Conservation (phyloP, 495 filamentous ascomycete species). For the Podospora fimiseda region DNA sequence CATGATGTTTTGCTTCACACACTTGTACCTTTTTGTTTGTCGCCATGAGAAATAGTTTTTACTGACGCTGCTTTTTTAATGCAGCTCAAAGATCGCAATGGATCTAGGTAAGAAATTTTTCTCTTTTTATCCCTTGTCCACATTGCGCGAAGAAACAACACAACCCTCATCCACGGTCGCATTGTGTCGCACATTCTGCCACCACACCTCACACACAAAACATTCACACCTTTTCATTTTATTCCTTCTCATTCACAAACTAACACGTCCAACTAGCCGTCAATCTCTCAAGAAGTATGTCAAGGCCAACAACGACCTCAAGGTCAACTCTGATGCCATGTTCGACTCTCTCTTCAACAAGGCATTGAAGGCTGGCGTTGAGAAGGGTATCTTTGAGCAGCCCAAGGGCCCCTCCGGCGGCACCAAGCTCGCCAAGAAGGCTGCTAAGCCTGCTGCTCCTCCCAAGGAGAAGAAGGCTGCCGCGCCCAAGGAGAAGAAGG, state of each 20-base stretch:
- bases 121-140: conserved; percentile 3
- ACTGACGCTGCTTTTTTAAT: conserved; percentile 38
- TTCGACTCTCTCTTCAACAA: conserved; percentile 94
- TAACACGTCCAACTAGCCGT: conserved; percentile 58
- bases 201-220: background rate
- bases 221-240: background rate
- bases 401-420: conserved; percentile 94
- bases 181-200: conserved; percentile 8
- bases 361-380: conserved; percentile 81
- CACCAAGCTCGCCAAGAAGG: conserved; percentile 94
- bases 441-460: conserved; percentile 32
- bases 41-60: conserved; percentile 20
- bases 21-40: background rate
- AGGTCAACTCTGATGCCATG: conserved; percentile 53
- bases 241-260: conserved; percentile 19
- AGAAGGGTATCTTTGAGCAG: conserved; percentile 81
- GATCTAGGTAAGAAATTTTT: conserved; percentile 49
- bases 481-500: conserved; percentile 29
- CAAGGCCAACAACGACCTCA: conserved; percentile 86
- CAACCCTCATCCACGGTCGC: background rate
- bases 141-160: background rate
- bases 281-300: conserved; percentile 98
- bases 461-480: conserved; percentile 31
- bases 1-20: conserved; percentile 15
- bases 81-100: conserved; percentile 61